Percentiles rank a stretch among this genome's conserved stretches.
phyloP scores from a whole-genome alignment of 352 stramenopile species.

The Globisporangium cederbergense region DNA sequence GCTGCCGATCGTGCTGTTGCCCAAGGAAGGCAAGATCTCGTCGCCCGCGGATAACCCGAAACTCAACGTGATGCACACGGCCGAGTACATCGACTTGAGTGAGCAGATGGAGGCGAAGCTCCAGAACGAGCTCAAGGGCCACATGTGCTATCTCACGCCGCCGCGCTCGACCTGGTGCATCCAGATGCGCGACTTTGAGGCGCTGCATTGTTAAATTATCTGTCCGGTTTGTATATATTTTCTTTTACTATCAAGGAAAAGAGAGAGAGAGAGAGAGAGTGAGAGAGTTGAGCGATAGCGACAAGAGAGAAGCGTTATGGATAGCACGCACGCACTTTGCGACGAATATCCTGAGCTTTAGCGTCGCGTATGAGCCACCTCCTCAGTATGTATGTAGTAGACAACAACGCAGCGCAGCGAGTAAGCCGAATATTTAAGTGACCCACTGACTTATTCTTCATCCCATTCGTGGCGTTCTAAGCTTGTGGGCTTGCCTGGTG shows the following conservation, averaged over 20 bases:
- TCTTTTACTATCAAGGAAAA: neutral
- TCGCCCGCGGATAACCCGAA: slow-evolving; percentile 79
- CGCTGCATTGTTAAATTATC: slow-evolving; percentile 39
- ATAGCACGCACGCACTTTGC: neutral
- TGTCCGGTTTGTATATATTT: neutral
- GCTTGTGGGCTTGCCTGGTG: no score
- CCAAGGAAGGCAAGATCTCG: slow-evolving; percentile 56
- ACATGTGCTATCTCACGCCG: slow-evolving; percentile 57
- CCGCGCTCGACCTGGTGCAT: slow-evolving; percentile 81
- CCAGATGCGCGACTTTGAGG: slow-evolving; percentile 78
- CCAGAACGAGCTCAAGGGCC: slow-evolving; percentile 26
- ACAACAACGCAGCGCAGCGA: neutral
- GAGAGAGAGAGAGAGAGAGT: neutral
- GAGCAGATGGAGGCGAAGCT: slow-evolving; percentile 57
- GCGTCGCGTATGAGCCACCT: neutral
- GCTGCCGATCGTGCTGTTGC: slow-evolving; percentile 67
- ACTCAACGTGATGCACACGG: slow-evolving; percentile 62
- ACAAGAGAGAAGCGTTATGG: neutral
- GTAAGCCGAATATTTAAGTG: slow-evolving; percentile 6
- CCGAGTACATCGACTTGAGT: slow-evolving; percentile 61
- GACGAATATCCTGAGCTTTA: neutral
- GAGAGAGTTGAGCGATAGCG: neutral
- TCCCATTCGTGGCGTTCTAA: no score
- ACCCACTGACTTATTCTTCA: neutral
- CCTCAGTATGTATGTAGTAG: neutral